A percentile compares a stretch with the other conserved stretches of the same genome.
Evolutionary conservation across 2,329 filamentous ascomycete species (phyloP).

Genomic region (Colletotrichum falcatum): DNA sequence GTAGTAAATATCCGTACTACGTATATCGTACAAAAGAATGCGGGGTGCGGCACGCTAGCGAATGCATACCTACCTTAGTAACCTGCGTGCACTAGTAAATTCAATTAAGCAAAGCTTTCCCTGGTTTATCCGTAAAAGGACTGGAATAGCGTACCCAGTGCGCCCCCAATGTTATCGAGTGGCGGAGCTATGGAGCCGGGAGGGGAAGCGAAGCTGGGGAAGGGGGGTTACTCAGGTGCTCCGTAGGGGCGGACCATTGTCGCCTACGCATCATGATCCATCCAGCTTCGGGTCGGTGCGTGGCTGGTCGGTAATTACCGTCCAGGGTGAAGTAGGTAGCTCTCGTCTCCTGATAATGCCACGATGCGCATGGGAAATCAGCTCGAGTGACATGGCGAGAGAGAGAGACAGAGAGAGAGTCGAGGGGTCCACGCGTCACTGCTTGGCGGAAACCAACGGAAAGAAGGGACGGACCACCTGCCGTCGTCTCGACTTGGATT

Average conservation of each 20-base stretch:
- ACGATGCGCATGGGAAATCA: background rate
- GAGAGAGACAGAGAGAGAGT: too few relatives aligned
- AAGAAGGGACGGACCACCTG: background rate
- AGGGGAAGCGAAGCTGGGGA: background rate
- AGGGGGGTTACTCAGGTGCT: too few relatives aligned
- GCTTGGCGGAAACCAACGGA: conserved; percentile 16
- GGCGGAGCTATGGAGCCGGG: too few relatives aligned
- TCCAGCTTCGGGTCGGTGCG: background rate
- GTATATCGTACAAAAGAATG: too few relatives aligned
- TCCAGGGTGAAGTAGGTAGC: too few relatives aligned
- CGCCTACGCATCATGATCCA: conserved; percentile 18
- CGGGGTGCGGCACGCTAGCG: background rate
- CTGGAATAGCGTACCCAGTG: background rate
- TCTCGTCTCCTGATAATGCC: background rate
- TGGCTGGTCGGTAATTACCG: background rate
- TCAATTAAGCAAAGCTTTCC: background rate
- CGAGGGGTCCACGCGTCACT: conserved; percentile 24
- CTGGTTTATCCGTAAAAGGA: background rate
- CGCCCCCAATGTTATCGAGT: too few relatives aligned
- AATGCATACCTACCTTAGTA: background rate
- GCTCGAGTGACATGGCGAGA: too few relatives aligned
- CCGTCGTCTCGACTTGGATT: too few relatives aligned
- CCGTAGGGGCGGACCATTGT: conserved; percentile 27
- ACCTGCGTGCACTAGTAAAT: background rate
- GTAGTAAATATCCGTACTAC: too few relatives aligned